Evolutionary conservation across 106 monocot species (phyloP), one percentile per base, ranked within the genome.

Genomic region (Ottelia alismoides): DNA sequence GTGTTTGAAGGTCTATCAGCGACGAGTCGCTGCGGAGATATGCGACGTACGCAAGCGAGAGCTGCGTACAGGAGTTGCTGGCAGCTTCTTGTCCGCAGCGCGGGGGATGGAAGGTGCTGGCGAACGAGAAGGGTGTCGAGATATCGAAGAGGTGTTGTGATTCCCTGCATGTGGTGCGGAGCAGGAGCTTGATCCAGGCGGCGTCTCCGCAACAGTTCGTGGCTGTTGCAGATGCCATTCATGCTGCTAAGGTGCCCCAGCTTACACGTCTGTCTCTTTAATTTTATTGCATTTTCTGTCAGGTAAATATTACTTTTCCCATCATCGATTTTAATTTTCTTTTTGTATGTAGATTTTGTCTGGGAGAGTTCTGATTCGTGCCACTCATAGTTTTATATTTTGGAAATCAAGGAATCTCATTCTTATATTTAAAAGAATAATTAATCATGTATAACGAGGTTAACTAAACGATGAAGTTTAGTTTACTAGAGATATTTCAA

Each of bases 241-340:
- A 92, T 28, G 92, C 92, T n/a, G 92, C 92, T 11, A 92, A 92
- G 85, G 92, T 92, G 45, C n/a, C n/a, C n/a, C n/a, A n/a, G n/a
- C n/a, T n/a, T n/a, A n/a, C n/a, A n/a, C n/a, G n/a, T n/a, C n/a
- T n/a, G n/a, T n/a, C n/a, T n/a, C n/a, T n/a, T n/a, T n/a, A n/a
- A n/a, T n/a, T n/a, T n/a, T n/a, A n/a, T n/a, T n/a, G n/a, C n/a
- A n/a, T n/a, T n/a, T n/a, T n/a, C n/a, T n/a, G n/a, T n/a, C n/a
- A n/a, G n/a, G n/a, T n/a, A n/a, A n/a, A n/a, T n/a, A n/a, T n/a
- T n/a, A n/a, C n/a, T n/a, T n/a, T n/a, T n/a, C n/a, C n/a, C n/a
- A n/a, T n/a, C n/a, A n/a, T n/a, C n/a, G n/a, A n/a, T n/a, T n/a
- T n/a, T n/a, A n/a, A n/a, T n/a, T n/a, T n/a, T n/a, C n/a, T n/a